Evolutionary conservation across 2,329 filamentous ascomycete species (phyloP).

Genomic region (Zalaria obscura): DNA sequence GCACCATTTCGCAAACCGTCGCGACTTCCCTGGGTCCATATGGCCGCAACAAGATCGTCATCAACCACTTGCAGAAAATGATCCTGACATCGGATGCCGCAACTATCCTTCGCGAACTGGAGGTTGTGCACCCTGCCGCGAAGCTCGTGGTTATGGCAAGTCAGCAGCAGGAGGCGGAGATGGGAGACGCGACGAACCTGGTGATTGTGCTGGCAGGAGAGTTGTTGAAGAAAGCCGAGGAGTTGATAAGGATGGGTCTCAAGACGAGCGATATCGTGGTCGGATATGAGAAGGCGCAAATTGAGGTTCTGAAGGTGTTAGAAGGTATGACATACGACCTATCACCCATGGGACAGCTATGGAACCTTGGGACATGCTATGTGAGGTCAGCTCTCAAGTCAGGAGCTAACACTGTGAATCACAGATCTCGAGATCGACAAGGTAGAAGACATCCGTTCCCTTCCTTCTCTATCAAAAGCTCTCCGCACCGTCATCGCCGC

Average conservation of each 20-base stretch:
- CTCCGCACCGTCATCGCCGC: conserved; percentile 89
- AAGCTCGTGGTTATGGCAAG: conserved; percentile 97
- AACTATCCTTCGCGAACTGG: conserved; percentile 91
- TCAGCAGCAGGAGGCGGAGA: conserved; percentile 97
- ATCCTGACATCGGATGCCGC: conserved; percentile 95
- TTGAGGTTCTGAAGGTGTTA: conserved; percentile 69
- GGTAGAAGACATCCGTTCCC: conserved; percentile 68
- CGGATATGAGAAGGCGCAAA: conserved; percentile 90
- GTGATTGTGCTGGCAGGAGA: conserved; percentile 94
- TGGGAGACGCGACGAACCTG: conserved; percentile 96
- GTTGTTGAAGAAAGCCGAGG: conserved; percentile 91
- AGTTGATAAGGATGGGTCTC: conserved; percentile 87
- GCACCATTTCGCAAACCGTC: conserved; percentile 87
- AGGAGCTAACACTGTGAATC: not conserved
- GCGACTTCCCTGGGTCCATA: conserved; percentile 95
- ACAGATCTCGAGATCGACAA: conserved; percentile 77
- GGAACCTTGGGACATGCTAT: no score
- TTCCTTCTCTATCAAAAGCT: conserved; percentile 82
- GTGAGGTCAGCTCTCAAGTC: no score
- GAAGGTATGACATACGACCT: conserved; percentile 35
- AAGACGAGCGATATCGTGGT: conserved; percentile 97
- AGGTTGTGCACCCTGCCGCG: conserved; percentile 94
- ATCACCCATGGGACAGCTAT: not conserved
- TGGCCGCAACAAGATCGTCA: conserved; percentile 98
- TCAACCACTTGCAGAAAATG: conserved; percentile 99